Base-by-base conservation (phyloP, 208 protist genomes). In the Trypanosoma cruzi region DNA sequence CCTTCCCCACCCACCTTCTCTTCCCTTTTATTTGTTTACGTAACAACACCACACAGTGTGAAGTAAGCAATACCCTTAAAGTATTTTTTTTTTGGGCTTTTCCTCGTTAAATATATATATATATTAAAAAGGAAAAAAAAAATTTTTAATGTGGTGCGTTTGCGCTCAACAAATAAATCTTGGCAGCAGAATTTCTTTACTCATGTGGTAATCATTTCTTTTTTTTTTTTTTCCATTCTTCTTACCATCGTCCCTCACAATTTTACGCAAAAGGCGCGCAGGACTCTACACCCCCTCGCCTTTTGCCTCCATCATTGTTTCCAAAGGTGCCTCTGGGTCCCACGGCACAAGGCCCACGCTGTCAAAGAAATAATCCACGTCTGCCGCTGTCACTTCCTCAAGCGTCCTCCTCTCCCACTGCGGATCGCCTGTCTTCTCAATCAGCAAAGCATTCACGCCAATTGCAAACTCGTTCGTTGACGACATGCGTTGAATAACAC, bases 351-450 rank as follows among this genome's bases (percentile, higher is more conserved):
- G 68, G 22, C 68, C 68, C 4, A 54, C 29, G 26, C 3, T 22
- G 53, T 59, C 26, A 31, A 72, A 72, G 32, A 66, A 72, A 24
- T 64, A 55, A 28, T 77, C 62, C 28, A 83, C 22, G 28, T 66
- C 48, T 26, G 75, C 26, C 5, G 64, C 16, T 16, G 63, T 80
- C 10, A 95, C 82, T 42, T 93, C 82, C 14, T 68, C 67, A 7
- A 93, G 46, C 8, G 70, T 87, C 29, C 31, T n/a, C 31, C 85
- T 81, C 49, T 57, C 63, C 93, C 93, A 97, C 58, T 87, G 76
- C 1, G 89, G 88, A 54, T 82, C 71, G 40, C 91, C 85, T 46
- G 83, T 81, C 68, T 96, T 96, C 46, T 95, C 90, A 46, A 95
- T 73, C 13, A 97, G 81, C 49, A 93, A 37, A 22, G 89, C 88